A percentile compares a stretch with the other conserved stretches of the same genome.
These are phyloP conservation scores for Diplodia corticola DNA, from an alignment of 2,329 filamentous ascomycete genomes.

Conservation along the genomic window DNA sequence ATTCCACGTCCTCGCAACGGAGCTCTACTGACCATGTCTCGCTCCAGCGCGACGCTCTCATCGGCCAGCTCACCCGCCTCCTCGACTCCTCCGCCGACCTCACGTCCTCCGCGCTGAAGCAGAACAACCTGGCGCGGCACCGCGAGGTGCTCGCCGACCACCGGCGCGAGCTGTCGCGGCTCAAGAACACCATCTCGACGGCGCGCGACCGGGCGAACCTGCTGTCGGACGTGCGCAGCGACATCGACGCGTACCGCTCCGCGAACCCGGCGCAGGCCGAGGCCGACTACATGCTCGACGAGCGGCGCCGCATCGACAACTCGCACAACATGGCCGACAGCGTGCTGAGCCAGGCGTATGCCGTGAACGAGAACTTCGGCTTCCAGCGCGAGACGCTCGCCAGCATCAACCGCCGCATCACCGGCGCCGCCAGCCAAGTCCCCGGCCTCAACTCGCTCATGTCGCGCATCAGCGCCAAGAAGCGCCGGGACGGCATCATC, in stretches of 20 bases:
- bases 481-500: conserved; percentile 91
- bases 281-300: conserved; percentile 95
- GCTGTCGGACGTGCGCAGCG: conserved; percentile 83
- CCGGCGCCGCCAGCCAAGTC: conserved; percentile 82
- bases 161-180: conserved; percentile 74
- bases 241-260: conserved; percentile 85
- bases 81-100: conserved; percentile 89
- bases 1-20: conserved; percentile 23
- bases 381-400: conserved; percentile 84
- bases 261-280: conserved; percentile 80
- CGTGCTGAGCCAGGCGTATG: conserved; percentile 92
- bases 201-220: conserved; percentile 87
- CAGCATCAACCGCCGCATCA: conserved; percentile 88
- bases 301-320: conserved; percentile 81
- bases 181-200: conserved; percentile 72
- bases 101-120: conserved; percentile 90
- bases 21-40: not conserved
- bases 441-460: conserved; percentile 93
- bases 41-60: conserved; percentile 72
- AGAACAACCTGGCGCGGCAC: conserved; percentile 90
- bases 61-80: conserved; percentile 80
- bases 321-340: conserved; percentile 87
- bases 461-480: conserved; percentile 88
- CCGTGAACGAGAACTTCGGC: conserved; percentile 88
- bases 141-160: conserved; percentile 88